Conservation (phyloP, 2,329 filamentous ascomycete species). For the Colletotrichum sublineola region DNA sequence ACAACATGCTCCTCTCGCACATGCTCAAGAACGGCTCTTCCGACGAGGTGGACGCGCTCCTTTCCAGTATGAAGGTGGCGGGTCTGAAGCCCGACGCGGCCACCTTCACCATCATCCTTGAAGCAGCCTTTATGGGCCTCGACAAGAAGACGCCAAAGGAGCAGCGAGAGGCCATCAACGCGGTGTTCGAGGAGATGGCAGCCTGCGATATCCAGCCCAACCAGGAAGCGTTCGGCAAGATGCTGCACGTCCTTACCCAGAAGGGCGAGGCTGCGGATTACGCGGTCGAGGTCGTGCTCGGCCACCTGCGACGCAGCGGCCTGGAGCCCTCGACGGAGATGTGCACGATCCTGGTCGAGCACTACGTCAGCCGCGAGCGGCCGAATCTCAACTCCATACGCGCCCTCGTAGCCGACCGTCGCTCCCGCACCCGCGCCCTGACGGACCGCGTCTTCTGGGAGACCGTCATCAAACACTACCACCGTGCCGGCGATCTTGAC, state of each 20-base stretch:
- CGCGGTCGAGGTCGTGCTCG: slow-evolving; percentile 72
- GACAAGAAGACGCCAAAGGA: slow-evolving; percentile 57
- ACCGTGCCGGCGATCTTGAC: slow-evolving; percentile 36
- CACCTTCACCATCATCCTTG: slow-evolving; percentile 81
- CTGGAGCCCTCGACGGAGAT: slow-evolving; percentile 73
- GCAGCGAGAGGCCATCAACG: slow-evolving; percentile 65
- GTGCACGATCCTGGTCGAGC: slow-evolving; percentile 79
- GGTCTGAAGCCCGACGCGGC: slow-evolving; percentile 72
- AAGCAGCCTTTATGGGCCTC: slow-evolving; percentile 64
- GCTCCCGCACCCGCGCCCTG: slow-evolving; percentile 41
- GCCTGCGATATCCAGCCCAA: slow-evolving; percentile 70
- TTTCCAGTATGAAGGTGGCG: slow-evolving; percentile 70
- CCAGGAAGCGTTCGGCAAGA: slow-evolving; percentile 74
- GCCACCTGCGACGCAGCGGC: slow-evolving; percentile 69
- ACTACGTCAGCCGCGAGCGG: slow-evolving; percentile 72
- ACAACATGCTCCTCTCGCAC: slow-evolving; percentile 77
- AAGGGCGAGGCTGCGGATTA: slow-evolving; percentile 55
- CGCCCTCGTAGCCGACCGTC: slow-evolving; percentile 67
- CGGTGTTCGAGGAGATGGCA: slow-evolving; percentile 70
- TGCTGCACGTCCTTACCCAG: slow-evolving; percentile 75
- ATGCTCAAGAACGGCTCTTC: slow-evolving; percentile 64
- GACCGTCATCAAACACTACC: slow-evolving; percentile 40
- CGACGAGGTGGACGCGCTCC: slow-evolving; percentile 64
- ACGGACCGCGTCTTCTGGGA: slow-evolving; percentile 46
- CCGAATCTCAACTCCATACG: slow-evolving; percentile 73